A percentile compares a stretch with the other conserved stretches of the same genome.
Conservation (phyloP, 2,329 filamentous ascomycete genomes). For the Rhinocladiella similis region DNA sequence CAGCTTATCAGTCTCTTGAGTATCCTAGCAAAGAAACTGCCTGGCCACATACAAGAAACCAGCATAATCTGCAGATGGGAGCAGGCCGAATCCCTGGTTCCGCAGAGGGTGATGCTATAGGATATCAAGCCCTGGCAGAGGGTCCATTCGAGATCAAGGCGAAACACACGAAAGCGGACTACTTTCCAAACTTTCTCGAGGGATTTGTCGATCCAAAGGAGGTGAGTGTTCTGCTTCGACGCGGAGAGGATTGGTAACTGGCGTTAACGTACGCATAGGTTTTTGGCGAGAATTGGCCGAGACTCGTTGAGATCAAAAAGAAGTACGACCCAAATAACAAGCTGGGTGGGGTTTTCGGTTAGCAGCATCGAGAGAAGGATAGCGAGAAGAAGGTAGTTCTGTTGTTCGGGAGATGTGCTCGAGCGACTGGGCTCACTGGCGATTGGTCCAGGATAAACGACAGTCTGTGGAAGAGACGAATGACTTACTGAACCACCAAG, state of each 20-base stretch:
- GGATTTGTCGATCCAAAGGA: slow-evolving; percentile 10
- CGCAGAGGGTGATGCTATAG: slow-evolving; percentile 7
- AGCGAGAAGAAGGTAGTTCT: too few species aligned
- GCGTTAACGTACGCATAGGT: not conserved
- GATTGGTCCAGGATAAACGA: too few species aligned
- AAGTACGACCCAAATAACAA: slow-evolving; percentile 16
- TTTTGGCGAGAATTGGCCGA: slow-evolving; percentile 12
- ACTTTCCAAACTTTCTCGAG: slow-evolving; percentile 17
- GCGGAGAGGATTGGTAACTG: not conserved
- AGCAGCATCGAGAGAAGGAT: too few species aligned
- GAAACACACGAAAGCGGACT: slow-evolving; percentile 11
- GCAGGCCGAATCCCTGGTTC: slow-evolving; percentile 9
- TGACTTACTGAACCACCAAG: too few species aligned
- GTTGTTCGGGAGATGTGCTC: too few species aligned
- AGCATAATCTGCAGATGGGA: slow-evolving; percentile 18
- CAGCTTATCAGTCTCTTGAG: slow-evolving; percentile 14
- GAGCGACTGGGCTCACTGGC: too few species aligned
- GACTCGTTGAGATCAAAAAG: slow-evolving; percentile 8
- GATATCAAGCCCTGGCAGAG: slow-evolving; percentile 13
- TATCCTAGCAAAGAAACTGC: slow-evolving; percentile 12
- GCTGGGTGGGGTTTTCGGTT: slow-evolving; percentile 8
- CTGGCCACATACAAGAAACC: slow-evolving; percentile 17
- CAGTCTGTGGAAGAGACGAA: too few species aligned
- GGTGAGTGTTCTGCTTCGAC: slow-evolving; percentile 1
- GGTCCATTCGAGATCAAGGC: slow-evolving; percentile 13